Evolutionary conservation across 208 protist genomes (phyloP), one percentile per base, ranked within the genome.

Genomic region (Crithidia acanthocephali): DNA sequence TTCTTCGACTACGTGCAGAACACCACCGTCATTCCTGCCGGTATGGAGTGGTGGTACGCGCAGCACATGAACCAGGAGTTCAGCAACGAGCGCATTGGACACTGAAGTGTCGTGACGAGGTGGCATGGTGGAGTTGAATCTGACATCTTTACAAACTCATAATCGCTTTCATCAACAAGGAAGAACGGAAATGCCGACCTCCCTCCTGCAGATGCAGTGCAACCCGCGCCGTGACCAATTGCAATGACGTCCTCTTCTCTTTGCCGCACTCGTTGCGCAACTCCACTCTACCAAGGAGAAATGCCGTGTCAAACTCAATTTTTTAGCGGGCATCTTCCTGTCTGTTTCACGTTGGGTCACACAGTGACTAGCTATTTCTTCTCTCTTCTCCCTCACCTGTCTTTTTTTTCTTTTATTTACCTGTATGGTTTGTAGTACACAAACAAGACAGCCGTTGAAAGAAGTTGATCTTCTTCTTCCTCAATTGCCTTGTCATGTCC

Each of bases 1-100:
- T 95, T 95, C 68, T 97, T 95, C 78, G 93, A 97, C 65, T 95
- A 94, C 60, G 89, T 94, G 20, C 58, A 68, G 62, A 96, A 96
- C 76, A 83, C 30, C 6, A 81, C 82, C 22, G 66, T 95, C 32
- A 75, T 96, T 28, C 92, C 92, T 13, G 73, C 64, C 10, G 92
- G 92, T 13, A 63, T 96, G 74, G 88, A 96, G 78, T 93, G 83
- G 87, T 96, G 86, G 83, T 85, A 87, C 71, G 86, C 68, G 50
- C 76, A 81, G 58, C 77, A 69, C 42, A 83, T 73, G 44, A 63
- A 67, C 27, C 56, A 82, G 15, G 83, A 88, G 44, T 86, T 92
- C 22, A 88, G 86, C 68, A 79, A 77, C n/a, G 74, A 87, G 60
- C 74, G 73, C 33, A 80, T 85, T 37, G 71, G 82, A 3, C 23